Conservation (phyloP, 1,139 yeast genomes). For the Nadsonia commutata region DNA sequence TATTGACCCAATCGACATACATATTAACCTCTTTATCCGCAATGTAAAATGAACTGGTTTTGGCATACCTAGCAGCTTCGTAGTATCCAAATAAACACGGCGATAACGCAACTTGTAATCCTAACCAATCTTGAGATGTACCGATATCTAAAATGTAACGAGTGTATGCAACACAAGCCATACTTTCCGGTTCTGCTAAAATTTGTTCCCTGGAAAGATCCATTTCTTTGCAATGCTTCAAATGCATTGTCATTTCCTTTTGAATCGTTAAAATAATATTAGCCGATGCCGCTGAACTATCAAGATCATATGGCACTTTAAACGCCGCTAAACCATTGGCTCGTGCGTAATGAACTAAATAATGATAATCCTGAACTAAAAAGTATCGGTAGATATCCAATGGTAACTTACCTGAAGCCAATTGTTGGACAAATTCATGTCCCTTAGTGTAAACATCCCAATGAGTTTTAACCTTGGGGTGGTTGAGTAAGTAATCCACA, state of each 20-base stretch:
- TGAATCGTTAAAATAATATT: conserved; percentile 37
- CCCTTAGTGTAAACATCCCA: conserved; percentile 43
- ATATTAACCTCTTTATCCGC: conserved; percentile 13
- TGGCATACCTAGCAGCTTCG: conserved; percentile 30
- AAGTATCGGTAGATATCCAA: conserved; percentile 39
- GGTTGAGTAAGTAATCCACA: conserved; percentile 37
- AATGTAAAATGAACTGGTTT: conserved; percentile 5
- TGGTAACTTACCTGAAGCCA: conserved; percentile 41
- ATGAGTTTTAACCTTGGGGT: conserved; percentile 36
- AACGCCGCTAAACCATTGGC: conserved; percentile 54
- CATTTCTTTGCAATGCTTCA: conserved; percentile 34
- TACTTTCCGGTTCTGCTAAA: conserved; percentile 34
- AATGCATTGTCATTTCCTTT: conserved; percentile 43
- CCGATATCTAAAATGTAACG: conserved; percentile 44
- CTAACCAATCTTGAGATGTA: conserved; percentile 41
- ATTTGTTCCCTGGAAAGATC: conserved; percentile 34
- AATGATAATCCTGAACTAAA: conserved; percentile 58
- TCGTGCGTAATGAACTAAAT: conserved; percentile 53
- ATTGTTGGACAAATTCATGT: conserved; percentile 44
- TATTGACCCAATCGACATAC: conserved; percentile 46
- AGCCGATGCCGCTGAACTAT: conserved; percentile 38
- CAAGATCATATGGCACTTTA: conserved; percentile 36
- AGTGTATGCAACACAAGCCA: conserved; percentile 46
- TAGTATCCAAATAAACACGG: conserved; percentile 71
- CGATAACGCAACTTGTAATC: conserved; percentile 51